These are phyloP conservation scores for Poronia punctata DNA, from an alignment of 495 filamentous ascomycete species.

Conservation along the genomic window DNA sequence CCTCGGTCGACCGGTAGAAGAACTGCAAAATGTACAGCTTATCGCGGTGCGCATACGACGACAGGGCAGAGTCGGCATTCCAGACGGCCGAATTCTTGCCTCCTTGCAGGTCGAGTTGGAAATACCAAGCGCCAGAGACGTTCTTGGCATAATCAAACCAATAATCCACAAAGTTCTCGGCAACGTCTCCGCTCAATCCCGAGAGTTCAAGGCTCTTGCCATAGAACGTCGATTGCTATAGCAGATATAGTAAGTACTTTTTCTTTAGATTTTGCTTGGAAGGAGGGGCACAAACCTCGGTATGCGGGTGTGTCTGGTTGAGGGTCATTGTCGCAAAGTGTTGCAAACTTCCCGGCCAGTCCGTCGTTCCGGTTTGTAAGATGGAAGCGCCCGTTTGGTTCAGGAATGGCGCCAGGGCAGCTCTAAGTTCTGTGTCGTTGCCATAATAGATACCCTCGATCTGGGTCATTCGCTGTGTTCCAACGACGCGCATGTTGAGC, in stretches of 20 bases:
- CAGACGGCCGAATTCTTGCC: conserved; percentile 37
- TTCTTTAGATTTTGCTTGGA: background rate
- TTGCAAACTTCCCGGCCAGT: conserved; percentile 35
- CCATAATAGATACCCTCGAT: conserved; percentile 38
- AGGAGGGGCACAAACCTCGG: conserved; percentile 20
- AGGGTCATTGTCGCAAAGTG: conserved; percentile 36
- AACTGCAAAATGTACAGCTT: conserved; percentile 38
- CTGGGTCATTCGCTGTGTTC: conserved; percentile 31
- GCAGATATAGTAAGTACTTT: conserved; percentile 11
- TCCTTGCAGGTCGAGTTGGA: conserved; percentile 40
- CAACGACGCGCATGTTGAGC: conserved; percentile 39
- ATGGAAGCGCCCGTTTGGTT: conserved; percentile 25
- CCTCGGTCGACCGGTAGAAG: conserved; percentile 27
- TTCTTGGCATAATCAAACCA: conserved; percentile 33
- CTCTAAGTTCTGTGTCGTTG: conserved; percentile 23
- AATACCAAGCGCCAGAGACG: conserved; percentile 33
- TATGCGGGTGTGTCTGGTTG: conserved; percentile 37
- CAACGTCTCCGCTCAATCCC: conserved; percentile 24
- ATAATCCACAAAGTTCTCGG: conserved; percentile 33
- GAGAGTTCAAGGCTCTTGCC: conserved; percentile 37
- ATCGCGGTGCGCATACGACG: conserved; percentile 36
- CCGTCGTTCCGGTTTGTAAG: conserved; percentile 28
- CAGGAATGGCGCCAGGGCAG: conserved; percentile 32
- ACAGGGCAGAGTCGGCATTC: conserved; percentile 18
- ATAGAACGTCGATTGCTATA: conserved; percentile 40